phyloP scores from a whole-genome alignment of 345 rosid species.

The Ricinus communis region DNA sequence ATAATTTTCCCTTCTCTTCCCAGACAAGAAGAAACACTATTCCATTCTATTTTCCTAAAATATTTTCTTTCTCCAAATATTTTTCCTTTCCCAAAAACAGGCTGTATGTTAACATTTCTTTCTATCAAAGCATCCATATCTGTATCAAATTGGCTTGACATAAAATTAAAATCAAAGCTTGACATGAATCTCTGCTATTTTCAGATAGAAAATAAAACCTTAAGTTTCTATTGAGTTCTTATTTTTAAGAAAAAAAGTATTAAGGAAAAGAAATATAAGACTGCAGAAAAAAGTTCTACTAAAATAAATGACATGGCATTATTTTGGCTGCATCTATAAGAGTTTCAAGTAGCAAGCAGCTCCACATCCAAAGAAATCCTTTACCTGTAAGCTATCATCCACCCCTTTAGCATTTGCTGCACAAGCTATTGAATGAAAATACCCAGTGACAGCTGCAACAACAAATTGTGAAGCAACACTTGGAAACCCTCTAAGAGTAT shows the following conservation, averaged over 20 bases:
- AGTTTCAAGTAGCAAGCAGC: background rate
- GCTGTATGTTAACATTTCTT: no score
- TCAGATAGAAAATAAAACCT: no score
- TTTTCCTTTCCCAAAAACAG: no score
- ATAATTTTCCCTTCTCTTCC: no score
- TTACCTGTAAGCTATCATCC: slow-evolving; percentile 98
- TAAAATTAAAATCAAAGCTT: no score
- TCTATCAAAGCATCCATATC: no score
- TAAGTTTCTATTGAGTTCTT: no score
- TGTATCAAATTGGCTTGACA: no score
- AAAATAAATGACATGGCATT: background rate
- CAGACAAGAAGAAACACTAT: no score
- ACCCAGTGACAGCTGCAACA: slow-evolving; percentile 94
- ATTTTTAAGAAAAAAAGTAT: background rate
- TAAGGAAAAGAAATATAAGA: background rate
- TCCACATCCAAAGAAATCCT: slow-evolving; percentile 1
- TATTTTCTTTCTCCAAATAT: no score
- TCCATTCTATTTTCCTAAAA: no score
- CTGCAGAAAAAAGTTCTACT: background rate
- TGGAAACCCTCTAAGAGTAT: slow-evolving; percentile 62
- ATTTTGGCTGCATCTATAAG: background rate
- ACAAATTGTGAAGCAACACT: slow-evolving; percentile 67
- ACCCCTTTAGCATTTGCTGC: slow-evolving; percentile 95
- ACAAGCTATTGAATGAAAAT: slow-evolving; percentile 94
- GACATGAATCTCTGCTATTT: no score